Evolutionary conservation across 2,329 filamentous ascomycete genomes (phyloP).

Genomic region (Triangularia verruculosa): DNA sequence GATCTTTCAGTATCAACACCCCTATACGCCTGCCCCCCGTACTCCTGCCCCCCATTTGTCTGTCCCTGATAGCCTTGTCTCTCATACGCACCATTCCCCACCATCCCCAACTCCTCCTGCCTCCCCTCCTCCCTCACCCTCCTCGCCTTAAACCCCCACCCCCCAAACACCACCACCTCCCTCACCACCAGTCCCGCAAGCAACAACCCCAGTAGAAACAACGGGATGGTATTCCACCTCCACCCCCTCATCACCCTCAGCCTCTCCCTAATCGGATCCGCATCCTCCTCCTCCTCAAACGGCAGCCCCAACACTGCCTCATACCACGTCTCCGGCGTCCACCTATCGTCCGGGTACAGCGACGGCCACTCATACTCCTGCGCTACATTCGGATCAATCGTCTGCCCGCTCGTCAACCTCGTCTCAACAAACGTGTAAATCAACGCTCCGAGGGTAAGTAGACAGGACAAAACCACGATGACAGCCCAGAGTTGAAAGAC

Average conservation of each 20-base stretch:
- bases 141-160: not conserved
- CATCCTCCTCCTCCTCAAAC: conserved; percentile 24
- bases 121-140: conserved; percentile 6
- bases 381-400: conserved; percentile 32
- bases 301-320: conserved; percentile 34
- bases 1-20: no score
- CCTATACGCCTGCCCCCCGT: no score
- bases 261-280: conserved; percentile 29
- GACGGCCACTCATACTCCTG: conserved; percentile 13
- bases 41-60: not conserved
- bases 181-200: conserved; percentile 14
- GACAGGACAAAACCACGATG: conserved; percentile 34
- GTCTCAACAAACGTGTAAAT: conserved; percentile 38
- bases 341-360: conserved; percentile 32
- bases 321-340: conserved; percentile 43
- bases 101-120: conserved; percentile 4
- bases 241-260: conserved; percentile 35
- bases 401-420: conserved; percentile 30
- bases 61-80: no score
- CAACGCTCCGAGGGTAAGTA: conserved; percentile 38
- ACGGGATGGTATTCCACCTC: conserved; percentile 38
- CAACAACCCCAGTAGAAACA: conserved; percentile 25
- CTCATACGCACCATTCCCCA: not conserved
- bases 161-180: conserved; percentile 8
- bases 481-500: conserved; percentile 37